Conservation (phyloP, 2,329 filamentous ascomycete genomes). For the Chaetothyriales sp. region DNA sequence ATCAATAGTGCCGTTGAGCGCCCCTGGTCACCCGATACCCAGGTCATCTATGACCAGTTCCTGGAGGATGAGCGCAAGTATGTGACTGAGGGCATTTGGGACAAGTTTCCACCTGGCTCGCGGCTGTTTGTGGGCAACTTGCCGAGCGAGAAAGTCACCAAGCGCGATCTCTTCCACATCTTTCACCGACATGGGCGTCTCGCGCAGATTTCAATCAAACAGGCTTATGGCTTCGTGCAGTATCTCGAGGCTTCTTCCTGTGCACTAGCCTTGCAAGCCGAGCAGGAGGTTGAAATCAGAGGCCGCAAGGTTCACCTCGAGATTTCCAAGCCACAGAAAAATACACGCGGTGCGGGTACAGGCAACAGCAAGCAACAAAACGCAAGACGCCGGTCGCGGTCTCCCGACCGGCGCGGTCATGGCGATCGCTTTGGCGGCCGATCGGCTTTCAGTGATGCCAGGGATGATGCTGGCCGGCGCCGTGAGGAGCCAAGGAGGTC, state of each 20-base stretch:
- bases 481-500: conserved; percentile 55
- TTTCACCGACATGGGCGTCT: conserved; percentile 76
- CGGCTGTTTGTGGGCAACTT: conserved; percentile 54
- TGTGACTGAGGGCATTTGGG: conserved; percentile 39
- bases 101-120: conserved; percentile 36
- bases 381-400: conserved; percentile 30
- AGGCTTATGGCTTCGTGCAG: conserved; percentile 93
- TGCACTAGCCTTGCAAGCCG: conserved; percentile 55
- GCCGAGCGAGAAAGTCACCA: conserved; percentile 82
- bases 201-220: conserved; percentile 91
- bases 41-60: conserved; percentile 38
- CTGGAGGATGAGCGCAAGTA: conserved; percentile 38
- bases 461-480: conserved; percentile 35
- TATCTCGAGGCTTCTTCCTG: conserved; percentile 70
- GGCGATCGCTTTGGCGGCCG: conserved; percentile 20
- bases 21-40: conserved; percentile 36
- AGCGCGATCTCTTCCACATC: conserved; percentile 81
- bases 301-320: conserved; percentile 95
- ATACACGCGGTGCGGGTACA: conserved; percentile 34
- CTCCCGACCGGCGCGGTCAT: conserved; percentile 22
- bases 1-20: conserved; percentile 20
- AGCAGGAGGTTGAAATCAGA: conserved; percentile 69
- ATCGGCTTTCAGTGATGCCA: conserved; percentile 34
- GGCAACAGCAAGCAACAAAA: conserved; percentile 38
- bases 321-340: conserved; percentile 76